Base-by-base conservation (phyloP, 805 yeast genomes). In the Starmera dryadoides region DNA sequence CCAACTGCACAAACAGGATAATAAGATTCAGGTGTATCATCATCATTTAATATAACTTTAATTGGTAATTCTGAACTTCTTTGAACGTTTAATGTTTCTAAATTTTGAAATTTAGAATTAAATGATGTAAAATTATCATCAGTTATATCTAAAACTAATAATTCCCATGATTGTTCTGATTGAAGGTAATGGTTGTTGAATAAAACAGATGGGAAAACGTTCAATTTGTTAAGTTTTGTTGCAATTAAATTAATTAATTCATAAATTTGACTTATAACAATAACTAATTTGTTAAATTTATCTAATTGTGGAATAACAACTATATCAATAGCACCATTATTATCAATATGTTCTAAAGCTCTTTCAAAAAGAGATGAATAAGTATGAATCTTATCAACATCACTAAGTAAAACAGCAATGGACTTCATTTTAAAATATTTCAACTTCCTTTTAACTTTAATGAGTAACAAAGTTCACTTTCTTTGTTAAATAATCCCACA, bases 1-100 rank as follows among this genome's bases (percentile, higher is more conserved):
- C 98, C 98, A 2, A 91, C 79, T 0, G 96, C 91, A 21, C 59
- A 50, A 5, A 69, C 67, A 15, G 46, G 41, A 42, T 61, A 68
- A 3, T 46, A 39, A 9, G 55, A 49, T 18, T 50, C 51, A 15
- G 49, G 54, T 17, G 48, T 46, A 2, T 40, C 47, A 34, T 49
- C 58, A 1, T 34, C 11, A 9, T 45, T 52, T 16, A 40, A 41
- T 2, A 42, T 19, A 7, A 6, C 16, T 4, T 26, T 36, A 21
- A 6, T 6, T 8, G 41, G 33, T 2, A 29, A 30, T 7, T 18
- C 7, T 16, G n/a, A 2, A 12, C 22, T 12, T 3, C 33, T 31
- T 31, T 45, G 44, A 1, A 50, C 42, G 8, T 37, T 36, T 26
- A 44, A 22, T 1, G 37, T 11, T 9, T 40, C 25, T 3, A 51